Evolutionary conservation across 345 rosid genomes (phyloP), one percentile per base, ranked within the genome.

Genomic region (Zanthoxylum bungeanum): DNA sequence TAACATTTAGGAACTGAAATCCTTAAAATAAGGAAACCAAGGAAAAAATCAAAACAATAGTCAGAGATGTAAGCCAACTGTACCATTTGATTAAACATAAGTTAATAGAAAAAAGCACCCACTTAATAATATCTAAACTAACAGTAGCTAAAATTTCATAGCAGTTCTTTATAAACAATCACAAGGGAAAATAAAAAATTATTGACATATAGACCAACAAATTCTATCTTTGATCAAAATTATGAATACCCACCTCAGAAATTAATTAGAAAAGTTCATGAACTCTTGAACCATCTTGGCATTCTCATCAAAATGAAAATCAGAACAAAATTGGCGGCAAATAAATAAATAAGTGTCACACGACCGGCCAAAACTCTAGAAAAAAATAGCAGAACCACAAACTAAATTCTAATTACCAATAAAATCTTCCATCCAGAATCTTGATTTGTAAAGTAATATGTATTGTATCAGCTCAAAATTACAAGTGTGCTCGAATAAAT

Each of bases 351-450:
- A 27, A 74, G 36, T 51, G 74, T 73, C 74, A 72, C 8, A 42
- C 71, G 37, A 52, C 0, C 71, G 11, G 59, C 33, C 81, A 44
- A 78, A 69, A n/a, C 16, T 67, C 53, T 50, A 14, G 76, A 66
- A 34, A 10, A 66, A 49, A 55, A 59, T 61, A 64, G 52, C 65
- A 64, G 52, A 79, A 28, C 53, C 76, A 50, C 40, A 7, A 33
- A 46, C 40, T 40, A 72, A 14, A 0, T 27, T 42, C 19, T 21
- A 60, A 79, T 73, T 70, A 83, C 85, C 77, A 10, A 30, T 73
- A 82, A 80, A 71, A 67, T 63, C 56, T 64, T 75, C 68, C 67
- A 73, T 58, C 81, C 81, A 80, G 77, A 66, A 62, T n/a, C n/a
- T 19, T n/a, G 36, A 64, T 52, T 46, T 57, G 31, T 31, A 61